These are phyloP conservation scores for Viridothelium virens DNA, from an alignment of 495 filamentous ascomycete species.

Conservation along the genomic window DNA sequence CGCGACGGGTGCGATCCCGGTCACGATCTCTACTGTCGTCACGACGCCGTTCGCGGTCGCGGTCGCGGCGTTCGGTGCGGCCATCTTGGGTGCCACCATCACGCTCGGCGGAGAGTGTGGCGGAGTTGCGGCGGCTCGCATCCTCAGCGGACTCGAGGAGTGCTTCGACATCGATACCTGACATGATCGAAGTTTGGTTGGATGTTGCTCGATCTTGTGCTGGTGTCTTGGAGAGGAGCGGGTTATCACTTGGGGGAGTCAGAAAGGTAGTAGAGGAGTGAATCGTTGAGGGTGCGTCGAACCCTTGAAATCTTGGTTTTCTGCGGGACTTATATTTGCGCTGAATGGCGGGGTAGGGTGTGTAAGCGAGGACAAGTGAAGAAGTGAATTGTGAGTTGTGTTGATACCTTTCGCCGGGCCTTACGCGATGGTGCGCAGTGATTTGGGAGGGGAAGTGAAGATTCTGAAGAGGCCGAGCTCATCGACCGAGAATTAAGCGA, in stretches of 20 bases:
- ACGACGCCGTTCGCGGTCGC: slow-evolving; percentile 50
- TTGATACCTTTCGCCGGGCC: slow-evolving; percentile 2
- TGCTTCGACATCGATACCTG: slow-evolving; percentile 86
- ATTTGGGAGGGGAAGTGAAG: slow-evolving; percentile 5
- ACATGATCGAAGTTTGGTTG: slow-evolving; percentile 49
- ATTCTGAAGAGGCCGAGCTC: not conserved
- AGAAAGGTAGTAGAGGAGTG: slow-evolving; percentile 1
- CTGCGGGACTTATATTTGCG: slow-evolving; percentile 8
- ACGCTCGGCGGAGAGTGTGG: slow-evolving; percentile 10
- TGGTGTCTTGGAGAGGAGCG: not conserved
- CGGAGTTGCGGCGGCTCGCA: not conserved
- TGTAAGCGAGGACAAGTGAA: not conserved
- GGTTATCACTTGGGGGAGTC: slow-evolving; percentile 9
- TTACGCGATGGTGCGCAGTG: not conserved
- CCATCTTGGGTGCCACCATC: slow-evolving; percentile 9
- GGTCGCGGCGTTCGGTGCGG: slow-evolving; percentile 42
- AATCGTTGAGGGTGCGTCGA: slow-evolving; percentile 1
- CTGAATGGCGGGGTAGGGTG: not conserved
- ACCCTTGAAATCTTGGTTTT: slow-evolving; percentile 2
- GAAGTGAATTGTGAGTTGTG: not conserved
- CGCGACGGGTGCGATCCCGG: slow-evolving; percentile 51
- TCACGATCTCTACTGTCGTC: slow-evolving; percentile 53
- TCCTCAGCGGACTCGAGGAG: slow-evolving; percentile 78
- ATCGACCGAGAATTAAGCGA: not conserved
- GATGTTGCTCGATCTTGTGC: not conserved